Percentiles rank a stretch among this genome's conserved stretches.
Evolutionary conservation across 73 alveolate genomes (phyloP).

Genomic region (Breviolum minutum): DNA sequence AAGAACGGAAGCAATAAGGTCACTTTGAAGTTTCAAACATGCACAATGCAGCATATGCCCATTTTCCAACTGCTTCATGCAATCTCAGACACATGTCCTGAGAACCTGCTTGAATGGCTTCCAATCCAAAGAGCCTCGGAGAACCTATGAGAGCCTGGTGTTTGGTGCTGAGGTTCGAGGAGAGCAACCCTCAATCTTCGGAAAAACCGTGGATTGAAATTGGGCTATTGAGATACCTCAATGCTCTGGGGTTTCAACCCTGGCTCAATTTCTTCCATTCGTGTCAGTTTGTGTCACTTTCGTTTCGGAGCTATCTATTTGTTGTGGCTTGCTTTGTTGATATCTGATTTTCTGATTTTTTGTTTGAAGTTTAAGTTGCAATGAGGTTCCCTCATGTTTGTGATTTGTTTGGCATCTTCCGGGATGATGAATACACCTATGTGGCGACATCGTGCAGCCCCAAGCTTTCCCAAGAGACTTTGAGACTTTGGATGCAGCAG

Average conservation of each 20-base stretch:
- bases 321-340: not conserved
- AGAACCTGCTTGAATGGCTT: not conserved
- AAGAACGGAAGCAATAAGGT: too few species aligned
- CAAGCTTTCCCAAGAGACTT: not conserved
- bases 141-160: too few species aligned
- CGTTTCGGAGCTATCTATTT: not conserved
- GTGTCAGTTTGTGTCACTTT: not conserved
- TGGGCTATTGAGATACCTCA: conserved; percentile 79
- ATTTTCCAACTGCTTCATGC: too few species aligned
- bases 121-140: too few species aligned
- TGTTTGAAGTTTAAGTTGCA: not conserved
- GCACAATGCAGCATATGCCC: not conserved
- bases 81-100: too few species aligned
- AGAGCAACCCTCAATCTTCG: conserved; percentile 54
- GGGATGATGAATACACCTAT: conserved; percentile 86
- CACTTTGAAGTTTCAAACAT: too few species aligned
- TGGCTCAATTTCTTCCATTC: too few species aligned
- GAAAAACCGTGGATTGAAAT: conserved; percentile 91
- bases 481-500: not conserved
- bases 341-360: not conserved
- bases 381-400: conserved; percentile 82
- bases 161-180: conserved; percentile 39
- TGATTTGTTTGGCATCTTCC: conserved; percentile 67
- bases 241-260: conserved; percentile 30
- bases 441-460: conserved; percentile 53